Evolutionary conservation across 441 rosid genomes (phyloP).

Genomic region (Macaranga tanarius): DNA sequence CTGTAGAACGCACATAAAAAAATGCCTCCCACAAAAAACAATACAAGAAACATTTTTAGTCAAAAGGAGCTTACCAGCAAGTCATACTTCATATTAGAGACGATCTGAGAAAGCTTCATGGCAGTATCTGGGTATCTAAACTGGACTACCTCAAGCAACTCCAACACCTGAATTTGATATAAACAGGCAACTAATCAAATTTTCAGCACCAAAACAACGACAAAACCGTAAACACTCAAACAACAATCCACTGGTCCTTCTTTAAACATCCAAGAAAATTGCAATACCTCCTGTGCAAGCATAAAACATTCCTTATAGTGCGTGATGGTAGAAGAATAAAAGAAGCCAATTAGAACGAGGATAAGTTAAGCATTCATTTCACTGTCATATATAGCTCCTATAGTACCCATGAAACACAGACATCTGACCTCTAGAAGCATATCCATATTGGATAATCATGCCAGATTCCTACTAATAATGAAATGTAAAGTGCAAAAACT

Average conservation of each 20-base stretch:
- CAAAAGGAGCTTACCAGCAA: slow-evolving; percentile 55
- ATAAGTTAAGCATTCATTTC: too few relatives aligned
- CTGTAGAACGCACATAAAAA: slow-evolving; percentile 38
- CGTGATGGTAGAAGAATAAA: too few relatives aligned
- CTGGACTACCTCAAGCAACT: slow-evolving; percentile 84
- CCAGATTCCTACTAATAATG: neutral
- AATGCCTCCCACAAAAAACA: slow-evolving; percentile 12
- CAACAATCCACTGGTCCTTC: neutral
- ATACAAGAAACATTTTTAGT: neutral
- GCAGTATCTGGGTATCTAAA: slow-evolving; percentile 87
- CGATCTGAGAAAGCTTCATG: slow-evolving; percentile 64
- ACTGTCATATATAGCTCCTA: too few relatives aligned
- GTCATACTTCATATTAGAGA: slow-evolving; percentile 65
- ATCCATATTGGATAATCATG: neutral
- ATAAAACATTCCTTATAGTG: neutral
- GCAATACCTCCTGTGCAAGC: neutral
- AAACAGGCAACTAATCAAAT: slow-evolving; percentile 23
- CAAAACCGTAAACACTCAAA: slow-evolving; percentile 16
- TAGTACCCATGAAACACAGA: too few relatives aligned
- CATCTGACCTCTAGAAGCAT: neutral
- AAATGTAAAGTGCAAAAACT: neutral
- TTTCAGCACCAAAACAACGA: slow-evolving; percentile 19
- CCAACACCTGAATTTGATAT: slow-evolving; percentile 60
- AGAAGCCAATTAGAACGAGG: too few relatives aligned
- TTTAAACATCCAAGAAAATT: neutral